phyloP scores from a whole-genome alignment of 1,284 basidiomycete species.

The Heterobasidion parviporum region DNA sequence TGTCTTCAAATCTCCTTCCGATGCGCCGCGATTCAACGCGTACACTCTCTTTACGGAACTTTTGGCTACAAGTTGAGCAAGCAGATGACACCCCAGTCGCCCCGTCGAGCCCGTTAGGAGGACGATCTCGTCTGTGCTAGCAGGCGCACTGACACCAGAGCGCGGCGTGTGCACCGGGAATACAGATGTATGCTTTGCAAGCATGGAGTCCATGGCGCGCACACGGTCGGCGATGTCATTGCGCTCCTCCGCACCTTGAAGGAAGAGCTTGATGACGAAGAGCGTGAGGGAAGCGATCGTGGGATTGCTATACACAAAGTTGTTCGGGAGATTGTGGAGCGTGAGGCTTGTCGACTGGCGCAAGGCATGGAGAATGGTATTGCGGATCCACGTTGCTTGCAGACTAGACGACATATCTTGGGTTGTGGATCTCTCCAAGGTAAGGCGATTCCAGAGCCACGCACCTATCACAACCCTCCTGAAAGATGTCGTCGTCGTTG shows the following conservation, averaged over 20 bases:
- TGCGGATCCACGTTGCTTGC: conserved; percentile 11
- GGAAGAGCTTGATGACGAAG: background rate
- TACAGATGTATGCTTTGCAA: conserved; percentile 10
- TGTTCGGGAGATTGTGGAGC: background rate
- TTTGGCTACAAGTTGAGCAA: conserved; percentile 14
- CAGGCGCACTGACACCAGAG: background rate
- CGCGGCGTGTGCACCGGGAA: conserved; percentile 7
- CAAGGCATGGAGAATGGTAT: conserved; percentile 7
- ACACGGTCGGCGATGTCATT: background rate
- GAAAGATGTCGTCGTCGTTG: conserved; percentile 14
- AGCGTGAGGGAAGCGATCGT: background rate
- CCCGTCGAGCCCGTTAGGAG: conserved; percentile 21
- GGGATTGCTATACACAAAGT: conserved; percentile 8
- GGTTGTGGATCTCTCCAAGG: background rate
- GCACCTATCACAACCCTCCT: conserved; percentile 15
- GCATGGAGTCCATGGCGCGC: conserved; percentile 6
- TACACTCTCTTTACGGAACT: conserved; percentile 14
- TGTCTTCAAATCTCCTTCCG: conserved; percentile 4
- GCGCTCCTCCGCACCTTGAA: background rate
- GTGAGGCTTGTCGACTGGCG: background rate
- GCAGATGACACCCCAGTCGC: conserved; percentile 16
- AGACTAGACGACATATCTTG: conserved; percentile 1
- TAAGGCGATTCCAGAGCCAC: background rate
- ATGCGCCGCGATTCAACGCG: conserved; percentile 15
- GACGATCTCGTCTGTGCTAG: conserved; percentile 13